phyloP scores from a whole-genome alignment of 148 eudicot species.

The Arbutus unedo region DNA sequence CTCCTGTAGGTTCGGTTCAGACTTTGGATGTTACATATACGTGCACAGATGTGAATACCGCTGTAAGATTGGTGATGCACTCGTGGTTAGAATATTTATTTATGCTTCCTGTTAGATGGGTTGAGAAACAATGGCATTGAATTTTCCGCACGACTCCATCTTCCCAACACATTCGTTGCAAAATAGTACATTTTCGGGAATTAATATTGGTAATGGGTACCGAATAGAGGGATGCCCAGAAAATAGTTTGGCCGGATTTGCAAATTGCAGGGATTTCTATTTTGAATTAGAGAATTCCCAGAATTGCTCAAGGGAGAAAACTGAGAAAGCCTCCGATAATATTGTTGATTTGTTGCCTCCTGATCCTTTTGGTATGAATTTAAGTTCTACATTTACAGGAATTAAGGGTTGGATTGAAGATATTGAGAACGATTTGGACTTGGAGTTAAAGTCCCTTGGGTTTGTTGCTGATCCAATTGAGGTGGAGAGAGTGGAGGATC shows the following conservation, averaged over 20 bases:
- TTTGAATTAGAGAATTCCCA: slow-evolving; percentile 13
- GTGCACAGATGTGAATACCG: background rate
- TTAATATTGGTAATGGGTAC: slow-evolving; percentile 8
- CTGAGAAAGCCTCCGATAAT: slow-evolving; percentile 21
- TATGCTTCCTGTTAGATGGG: slow-evolving; percentile 8
- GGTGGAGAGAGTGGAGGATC: slow-evolving; percentile 21
- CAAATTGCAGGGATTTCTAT: slow-evolving; percentile 4
- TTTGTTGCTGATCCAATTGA: slow-evolving; percentile 20
- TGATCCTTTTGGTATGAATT: slow-evolving; percentile 40
- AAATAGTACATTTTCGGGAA: slow-evolving; percentile 12
- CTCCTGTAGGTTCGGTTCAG: background rate
- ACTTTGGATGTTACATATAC: background rate
- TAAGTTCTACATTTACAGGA: slow-evolving; percentile 21
- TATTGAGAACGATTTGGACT: slow-evolving; percentile 19
- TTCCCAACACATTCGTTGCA: background rate
- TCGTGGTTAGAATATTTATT: background rate
- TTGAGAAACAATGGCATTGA: slow-evolving; percentile 7
- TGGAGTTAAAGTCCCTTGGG: slow-evolving; percentile 17
- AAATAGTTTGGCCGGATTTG: slow-evolving; percentile 9
- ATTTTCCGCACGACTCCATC: background rate
- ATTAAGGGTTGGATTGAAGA: slow-evolving; percentile 35
- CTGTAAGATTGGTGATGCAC: background rate
- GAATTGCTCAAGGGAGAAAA: slow-evolving; percentile 2
- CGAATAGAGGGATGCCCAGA: slow-evolving; percentile 11
- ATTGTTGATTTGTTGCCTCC: slow-evolving; percentile 26